Percentiles rank a stretch among this genome's conserved stretches.
Evolutionary conservation across 2,329 filamentous ascomycete genomes (phyloP).

Genomic region (Hymenoscyphus fructigenus): DNA sequence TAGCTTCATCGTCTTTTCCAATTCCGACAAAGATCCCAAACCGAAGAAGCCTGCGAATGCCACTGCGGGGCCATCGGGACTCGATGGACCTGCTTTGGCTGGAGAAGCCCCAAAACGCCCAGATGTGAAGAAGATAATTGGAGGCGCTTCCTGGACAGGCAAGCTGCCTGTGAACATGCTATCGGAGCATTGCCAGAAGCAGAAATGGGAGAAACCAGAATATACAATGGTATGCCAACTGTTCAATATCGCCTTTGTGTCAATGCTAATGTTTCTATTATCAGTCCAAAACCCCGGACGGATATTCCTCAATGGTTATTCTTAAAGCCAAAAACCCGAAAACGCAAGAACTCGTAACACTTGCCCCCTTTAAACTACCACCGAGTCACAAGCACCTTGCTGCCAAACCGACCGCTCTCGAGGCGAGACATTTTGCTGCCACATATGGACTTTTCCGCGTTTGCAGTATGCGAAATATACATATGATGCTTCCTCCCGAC

Average conservation of each 20-base stretch:
- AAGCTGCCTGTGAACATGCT: constrained; percentile 93
- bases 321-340: constrained; percentile 75
- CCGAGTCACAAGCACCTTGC: constrained; percentile 73
- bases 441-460: constrained; percentile 89
- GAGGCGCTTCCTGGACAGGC: constrained; percentile 93
- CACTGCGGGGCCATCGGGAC: constrained; percentile 19
- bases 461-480: constrained; percentile 92
- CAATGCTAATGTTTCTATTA: constrained; percentile 1
- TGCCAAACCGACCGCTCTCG: constrained; percentile 74
- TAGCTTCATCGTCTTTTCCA: constrained; percentile 57
- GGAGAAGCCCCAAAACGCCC: constrained; percentile 45
- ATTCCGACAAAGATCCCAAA: constrained; percentile 53
- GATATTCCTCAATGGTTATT: constrained; percentile 78
- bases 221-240: constrained; percentile 70
- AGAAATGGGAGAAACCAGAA: constrained; percentile 92
- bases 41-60: constrained; percentile 28
- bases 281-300: constrained; percentile 66
- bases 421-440: constrained; percentile 90
- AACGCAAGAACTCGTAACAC: constrained; percentile 70
- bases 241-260: not conserved
- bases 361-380: constrained; percentile 83
- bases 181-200: constrained; percentile 91
- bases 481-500: constrained; percentile 88
- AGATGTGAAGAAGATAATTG: constrained; percentile 78
- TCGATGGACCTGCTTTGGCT: constrained; percentile 29